These are phyloP conservation scores for Gracilaria vermiculophylla DNA, from an alignment of 23 red algal species.

Conservation along the genomic window DNA sequence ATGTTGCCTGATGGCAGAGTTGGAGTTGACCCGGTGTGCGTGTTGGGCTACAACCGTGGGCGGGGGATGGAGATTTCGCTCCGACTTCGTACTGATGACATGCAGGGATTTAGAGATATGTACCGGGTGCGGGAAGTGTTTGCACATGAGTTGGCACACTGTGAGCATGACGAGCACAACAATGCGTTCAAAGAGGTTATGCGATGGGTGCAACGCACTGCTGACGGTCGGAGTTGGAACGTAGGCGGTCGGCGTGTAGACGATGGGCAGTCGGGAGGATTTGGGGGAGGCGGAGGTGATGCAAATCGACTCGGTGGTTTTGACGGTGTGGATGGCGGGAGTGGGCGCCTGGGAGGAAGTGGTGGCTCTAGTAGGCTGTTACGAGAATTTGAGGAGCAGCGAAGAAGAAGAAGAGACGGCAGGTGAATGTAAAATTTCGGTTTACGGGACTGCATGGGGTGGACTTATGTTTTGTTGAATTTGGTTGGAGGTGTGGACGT, in stretches of 20 bases:
- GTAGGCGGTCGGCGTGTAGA: neutral
- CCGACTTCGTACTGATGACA: conserved; percentile 87
- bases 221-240: conserved; percentile 9
- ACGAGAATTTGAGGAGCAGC: conserved; percentile 3
- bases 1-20: conserved; percentile 88
- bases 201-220: conserved; percentile 59
- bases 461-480: neutral
- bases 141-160: conserved; percentile 89
- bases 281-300: neutral
- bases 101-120: conserved; percentile 73
- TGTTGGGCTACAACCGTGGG: conserved; percentile 76
- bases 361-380: neutral
- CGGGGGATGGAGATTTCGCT: conserved; percentile 72
- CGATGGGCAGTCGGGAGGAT: neutral
- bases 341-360: neutral
- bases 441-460: neutral
- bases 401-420: neutral
- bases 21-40: conserved; percentile 90
- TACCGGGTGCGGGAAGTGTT: conserved; percentile 76
- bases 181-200: conserved; percentile 84
- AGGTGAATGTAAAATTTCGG: neutral
- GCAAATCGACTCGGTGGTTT: neutral
- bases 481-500: neutral
- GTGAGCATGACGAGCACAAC: conserved; percentile 67
- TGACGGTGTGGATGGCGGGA: neutral